Percentiles rank a stretch among this genome's conserved stretches.
Evolutionary conservation across 148 eudicot species (phyloP).

Genomic region (Tetragonia tetragonoides): DNA sequence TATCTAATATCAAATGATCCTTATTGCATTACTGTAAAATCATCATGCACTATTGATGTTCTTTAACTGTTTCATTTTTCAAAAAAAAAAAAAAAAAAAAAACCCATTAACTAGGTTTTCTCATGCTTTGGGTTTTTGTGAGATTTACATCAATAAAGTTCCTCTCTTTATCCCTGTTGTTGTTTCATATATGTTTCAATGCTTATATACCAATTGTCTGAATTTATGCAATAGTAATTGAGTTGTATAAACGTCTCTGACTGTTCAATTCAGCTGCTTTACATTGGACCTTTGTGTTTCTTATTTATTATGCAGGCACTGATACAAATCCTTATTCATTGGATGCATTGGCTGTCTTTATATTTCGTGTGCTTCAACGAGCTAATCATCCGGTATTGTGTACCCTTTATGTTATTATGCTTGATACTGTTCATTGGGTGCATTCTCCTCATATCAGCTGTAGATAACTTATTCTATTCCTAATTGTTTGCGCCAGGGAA

Average conservation of each 20-base stretch:
- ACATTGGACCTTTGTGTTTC: background rate
- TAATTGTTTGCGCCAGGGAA: constrained; percentile 48
- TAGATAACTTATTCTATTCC: background rate
- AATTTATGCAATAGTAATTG: background rate
- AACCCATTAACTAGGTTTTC: too few species aligned
- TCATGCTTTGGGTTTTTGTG: too few species aligned
- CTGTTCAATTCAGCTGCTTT: constrained; percentile 1
- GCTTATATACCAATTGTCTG: background rate
- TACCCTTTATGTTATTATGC: background rate
- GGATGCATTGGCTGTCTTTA: constrained; percentile 87
- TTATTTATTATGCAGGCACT: constrained; percentile 53
- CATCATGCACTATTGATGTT: too few species aligned
- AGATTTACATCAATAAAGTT: too few species aligned
- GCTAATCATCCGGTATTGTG: constrained; percentile 81
- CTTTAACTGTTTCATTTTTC: too few species aligned
- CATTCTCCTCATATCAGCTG: background rate
- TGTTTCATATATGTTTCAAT: background rate
- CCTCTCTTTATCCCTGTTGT: background rate
- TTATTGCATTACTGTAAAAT: too few species aligned
- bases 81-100: too few species aligned
- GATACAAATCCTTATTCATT: constrained; percentile 84
- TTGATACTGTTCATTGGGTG: background rate
- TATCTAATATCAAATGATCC: too few species aligned
- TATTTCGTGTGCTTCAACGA: constrained; percentile 78
- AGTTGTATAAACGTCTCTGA: background rate